These are phyloP conservation scores for Mycena crocata DNA, from an alignment of 768 basidiomycete species.

Conservation along the genomic window DNA sequence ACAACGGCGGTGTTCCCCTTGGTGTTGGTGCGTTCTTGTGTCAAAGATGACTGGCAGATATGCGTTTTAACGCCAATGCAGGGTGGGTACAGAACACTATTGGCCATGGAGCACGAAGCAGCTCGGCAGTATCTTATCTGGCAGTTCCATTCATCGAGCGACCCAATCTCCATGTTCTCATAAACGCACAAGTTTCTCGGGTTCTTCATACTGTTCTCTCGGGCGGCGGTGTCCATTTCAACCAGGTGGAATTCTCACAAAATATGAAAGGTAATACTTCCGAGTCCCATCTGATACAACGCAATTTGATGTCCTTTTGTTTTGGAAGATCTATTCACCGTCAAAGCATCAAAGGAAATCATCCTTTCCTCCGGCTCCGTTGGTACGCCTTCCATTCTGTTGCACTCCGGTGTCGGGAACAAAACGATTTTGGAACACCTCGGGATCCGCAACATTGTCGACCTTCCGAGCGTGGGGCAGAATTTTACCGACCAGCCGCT, in stretches of 20 bases:
- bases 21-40: conserved; percentile 39
- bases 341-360: conserved; percentile 44
- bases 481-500: conserved; percentile 42
- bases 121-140: conserved; percentile 48
- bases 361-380: conserved; percentile 48
- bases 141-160: conserved; percentile 35
- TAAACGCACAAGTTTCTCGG: conserved; percentile 40
- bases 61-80: conserved; percentile 8
- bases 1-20: conserved; percentile 43
- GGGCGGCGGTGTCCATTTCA: conserved; percentile 16
- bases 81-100: conserved; percentile 44
- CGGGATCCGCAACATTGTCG: conserved; percentile 32
- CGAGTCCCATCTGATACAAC: background rate
- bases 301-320: background rate
- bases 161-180: conserved; percentile 45
- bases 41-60: too few species aligned
- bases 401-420: conserved; percentile 47
- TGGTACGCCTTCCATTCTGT: conserved; percentile 43
- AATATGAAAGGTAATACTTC: conserved; percentile 19
- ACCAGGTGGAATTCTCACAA: conserved; percentile 38
- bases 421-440: conserved; percentile 23
- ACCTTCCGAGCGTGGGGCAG: conserved; percentile 43
- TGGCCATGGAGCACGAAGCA: conserved; percentile 41
- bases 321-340: conserved; percentile 21
- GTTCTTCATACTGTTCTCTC: conserved; percentile 12